Evolutionary conservation across 805 yeast genomes (phyloP).

Genomic region (Metschnikowia reukaufii): DNA sequence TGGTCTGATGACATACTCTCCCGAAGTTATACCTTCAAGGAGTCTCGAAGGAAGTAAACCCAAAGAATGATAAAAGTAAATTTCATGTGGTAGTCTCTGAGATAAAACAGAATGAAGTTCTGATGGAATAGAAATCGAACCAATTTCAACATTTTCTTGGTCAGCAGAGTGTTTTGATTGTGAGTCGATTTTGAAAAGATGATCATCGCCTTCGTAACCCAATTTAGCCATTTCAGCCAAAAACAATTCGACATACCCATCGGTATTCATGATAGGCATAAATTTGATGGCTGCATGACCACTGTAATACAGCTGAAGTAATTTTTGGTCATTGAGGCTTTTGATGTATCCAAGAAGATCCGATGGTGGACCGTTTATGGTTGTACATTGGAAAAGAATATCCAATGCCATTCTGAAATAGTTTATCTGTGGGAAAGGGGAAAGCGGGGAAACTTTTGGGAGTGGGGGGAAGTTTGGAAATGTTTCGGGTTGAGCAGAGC

Average conservation of each 20-base stretch:
- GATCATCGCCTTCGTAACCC: constrained; percentile 18
- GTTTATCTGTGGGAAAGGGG: constrained; percentile 41
- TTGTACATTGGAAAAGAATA: constrained; percentile 34
- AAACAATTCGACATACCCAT: constrained; percentile 68
- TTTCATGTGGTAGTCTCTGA: constrained; percentile 82
- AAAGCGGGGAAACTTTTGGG: constrained; percentile 41
- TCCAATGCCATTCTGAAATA: constrained; percentile 43
- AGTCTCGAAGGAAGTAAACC: constrained; percentile 69
- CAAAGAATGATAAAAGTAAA: constrained; percentile 74
- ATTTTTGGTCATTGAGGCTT: constrained; percentile 44
- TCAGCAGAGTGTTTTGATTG: not conserved
- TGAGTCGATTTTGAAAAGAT: constrained; percentile 2
- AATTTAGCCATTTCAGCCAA: constrained; percentile 41
- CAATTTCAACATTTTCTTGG: not conserved
- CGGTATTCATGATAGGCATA: constrained; percentile 69
- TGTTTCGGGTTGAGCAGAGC: constrained; percentile 66
- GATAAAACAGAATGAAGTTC: constrained; percentile 82
- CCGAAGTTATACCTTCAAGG: constrained; percentile 66
- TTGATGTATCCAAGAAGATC: constrained; percentile 48
- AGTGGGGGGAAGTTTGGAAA: constrained; percentile 53
- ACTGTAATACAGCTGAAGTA: constrained; percentile 55
- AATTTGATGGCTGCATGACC: constrained; percentile 68
- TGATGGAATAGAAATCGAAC: constrained; percentile 53
- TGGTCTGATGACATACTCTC: constrained; percentile 58
- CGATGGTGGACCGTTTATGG: constrained; percentile 26